These are phyloP conservation scores for Tulasnella sp. DNA, from an alignment of 768 basidiomycete genomes.

Conservation along the genomic window DNA sequence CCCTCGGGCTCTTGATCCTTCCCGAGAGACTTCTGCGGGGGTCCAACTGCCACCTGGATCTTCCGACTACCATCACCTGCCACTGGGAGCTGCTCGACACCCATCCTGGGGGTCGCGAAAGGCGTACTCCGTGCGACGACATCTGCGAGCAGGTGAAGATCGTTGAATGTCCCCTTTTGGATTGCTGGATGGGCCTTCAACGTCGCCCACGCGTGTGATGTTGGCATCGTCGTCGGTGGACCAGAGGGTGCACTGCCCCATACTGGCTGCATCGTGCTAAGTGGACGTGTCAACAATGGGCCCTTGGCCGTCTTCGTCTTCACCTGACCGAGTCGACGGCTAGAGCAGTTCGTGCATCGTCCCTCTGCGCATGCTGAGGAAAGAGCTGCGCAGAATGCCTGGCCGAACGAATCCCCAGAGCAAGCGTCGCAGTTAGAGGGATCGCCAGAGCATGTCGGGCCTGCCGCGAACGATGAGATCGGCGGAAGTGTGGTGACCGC, in stretches of 20 bases:
- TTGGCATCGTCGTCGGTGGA: slow-evolving; percentile 38
- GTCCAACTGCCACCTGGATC: slow-evolving; percentile 25
- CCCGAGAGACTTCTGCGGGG: slow-evolving; percentile 42
- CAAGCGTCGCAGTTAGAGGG: slow-evolving; percentile 79
- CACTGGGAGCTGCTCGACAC: slow-evolving; percentile 33
- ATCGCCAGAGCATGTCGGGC: slow-evolving; percentile 58
- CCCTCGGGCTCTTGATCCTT: slow-evolving; percentile 29
- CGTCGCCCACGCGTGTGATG: slow-evolving; percentile 72
- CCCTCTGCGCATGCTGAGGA: slow-evolving; percentile 46
- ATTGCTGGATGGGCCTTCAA: slow-evolving; percentile 84
- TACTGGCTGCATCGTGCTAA: slow-evolving; percentile 8
- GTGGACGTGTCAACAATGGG: slow-evolving; percentile 14
- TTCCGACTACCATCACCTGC: background rate
- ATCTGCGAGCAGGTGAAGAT: slow-evolving; percentile 72
- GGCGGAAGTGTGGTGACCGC: background rate
- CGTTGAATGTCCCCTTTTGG: slow-evolving; percentile 45
- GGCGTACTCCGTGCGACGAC: slow-evolving; percentile 76
- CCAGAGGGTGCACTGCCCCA: slow-evolving; percentile 8
- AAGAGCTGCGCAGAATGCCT: slow-evolving; percentile 76
- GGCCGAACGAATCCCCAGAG: slow-evolving; percentile 74
- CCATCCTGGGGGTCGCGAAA: slow-evolving; percentile 59
- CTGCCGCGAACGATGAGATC: slow-evolving; percentile 19
- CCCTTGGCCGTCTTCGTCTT: background rate
- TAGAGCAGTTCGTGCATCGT: slow-evolving; percentile 5
- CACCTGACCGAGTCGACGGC: background rate